phyloP scores from a whole-genome alignment of 768 basidiomycete species.

The Agaricus subrufescens region DNA sequence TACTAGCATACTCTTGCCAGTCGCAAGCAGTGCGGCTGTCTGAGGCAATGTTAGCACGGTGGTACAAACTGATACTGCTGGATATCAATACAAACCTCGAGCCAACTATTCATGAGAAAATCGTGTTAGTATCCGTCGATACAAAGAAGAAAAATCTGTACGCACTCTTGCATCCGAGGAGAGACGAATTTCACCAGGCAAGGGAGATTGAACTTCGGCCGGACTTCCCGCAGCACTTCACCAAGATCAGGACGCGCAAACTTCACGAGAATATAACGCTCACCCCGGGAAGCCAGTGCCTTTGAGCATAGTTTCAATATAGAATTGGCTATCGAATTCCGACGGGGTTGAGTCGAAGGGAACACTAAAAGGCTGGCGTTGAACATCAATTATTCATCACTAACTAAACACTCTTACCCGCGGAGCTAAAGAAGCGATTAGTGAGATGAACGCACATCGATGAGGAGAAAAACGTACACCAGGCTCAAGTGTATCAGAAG shows the following conservation, averaged over 20 bases:
- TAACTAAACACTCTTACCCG: too few species aligned
- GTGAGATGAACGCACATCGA: constrained; percentile 10
- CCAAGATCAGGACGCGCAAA: too few species aligned
- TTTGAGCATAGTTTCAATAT: constrained; percentile 40
- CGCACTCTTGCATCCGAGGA: constrained; percentile 35
- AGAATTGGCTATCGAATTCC: constrained; percentile 41
- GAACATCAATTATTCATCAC: too few species aligned
- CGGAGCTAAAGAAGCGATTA: too few species aligned
- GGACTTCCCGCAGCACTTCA: constrained; percentile 22
- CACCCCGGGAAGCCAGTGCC: constrained; percentile 35
- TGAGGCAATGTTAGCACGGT: constrained; percentile 21
- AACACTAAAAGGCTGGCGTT: constrained; percentile 15
- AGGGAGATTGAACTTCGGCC: constrained; percentile 34
- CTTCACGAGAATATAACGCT: too few species aligned
- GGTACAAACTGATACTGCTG: not conserved
- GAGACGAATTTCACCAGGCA: constrained; percentile 38
- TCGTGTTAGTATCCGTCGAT: too few species aligned
- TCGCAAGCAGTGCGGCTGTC: constrained; percentile 41
- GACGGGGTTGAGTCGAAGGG: constrained; percentile 44
- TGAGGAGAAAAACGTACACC: constrained; percentile 15
- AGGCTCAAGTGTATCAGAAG: constrained; percentile 29
- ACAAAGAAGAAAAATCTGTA: not conserved
- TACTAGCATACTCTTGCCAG: constrained; percentile 41
- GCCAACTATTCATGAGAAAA: too few species aligned
- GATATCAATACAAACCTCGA: too few species aligned